phyloP scores from a whole-genome alignment of 2,329 filamentous ascomycete species.

The Fusarium falciforme region DNA sequence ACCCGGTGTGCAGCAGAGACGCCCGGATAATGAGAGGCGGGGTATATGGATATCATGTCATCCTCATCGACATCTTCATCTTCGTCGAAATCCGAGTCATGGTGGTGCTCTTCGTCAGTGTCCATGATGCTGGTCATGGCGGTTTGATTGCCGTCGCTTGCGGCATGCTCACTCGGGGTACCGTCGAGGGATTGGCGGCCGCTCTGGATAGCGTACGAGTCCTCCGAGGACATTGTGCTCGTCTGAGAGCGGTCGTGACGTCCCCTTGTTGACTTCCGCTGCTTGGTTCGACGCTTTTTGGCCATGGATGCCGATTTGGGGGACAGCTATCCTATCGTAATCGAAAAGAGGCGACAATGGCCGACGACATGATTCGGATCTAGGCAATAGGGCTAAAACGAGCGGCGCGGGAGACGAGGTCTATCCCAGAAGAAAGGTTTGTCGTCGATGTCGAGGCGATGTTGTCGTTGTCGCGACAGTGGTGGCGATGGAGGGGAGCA shows the following conservation, averaged over 20 bases:
- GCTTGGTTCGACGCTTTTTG: slow-evolving; percentile 47
- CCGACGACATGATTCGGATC: slow-evolving; percentile 38
- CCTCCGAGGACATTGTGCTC: slow-evolving; percentile 49
- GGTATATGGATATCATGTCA: slow-evolving; percentile 59
- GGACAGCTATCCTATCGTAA: slow-evolving; percentile 39
- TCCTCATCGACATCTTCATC: slow-evolving; percentile 44
- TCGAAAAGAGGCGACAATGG: slow-evolving; percentile 25
- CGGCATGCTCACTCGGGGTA: slow-evolving; percentile 46
- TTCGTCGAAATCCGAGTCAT: slow-evolving; percentile 37
- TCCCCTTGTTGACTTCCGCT: slow-evolving; percentile 41
- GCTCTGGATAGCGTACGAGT: slow-evolving; percentile 43
- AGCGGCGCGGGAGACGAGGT: slow-evolving; percentile 30
- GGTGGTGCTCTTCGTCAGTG: slow-evolving; percentile 48
- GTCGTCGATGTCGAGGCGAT: background rate
- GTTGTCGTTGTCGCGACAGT: background rate
- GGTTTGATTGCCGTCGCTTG: slow-evolving; percentile 49
- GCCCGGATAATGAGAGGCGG: slow-evolving; percentile 54
- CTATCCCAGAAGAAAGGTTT: slow-evolving; percentile 1
- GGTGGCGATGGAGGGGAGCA: background rate
- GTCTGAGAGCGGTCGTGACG: slow-evolving; percentile 39
- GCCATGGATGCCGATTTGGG: slow-evolving; percentile 48
- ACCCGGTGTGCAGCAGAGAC: slow-evolving; percentile 50
- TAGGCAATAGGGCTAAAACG: slow-evolving; percentile 21
- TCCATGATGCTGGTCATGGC: slow-evolving; percentile 53
- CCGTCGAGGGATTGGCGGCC: slow-evolving; percentile 50